phyloP scores from a whole-genome alignment of 2,329 filamentous ascomycete genomes.

The Talaromyces islandicus region DNA sequence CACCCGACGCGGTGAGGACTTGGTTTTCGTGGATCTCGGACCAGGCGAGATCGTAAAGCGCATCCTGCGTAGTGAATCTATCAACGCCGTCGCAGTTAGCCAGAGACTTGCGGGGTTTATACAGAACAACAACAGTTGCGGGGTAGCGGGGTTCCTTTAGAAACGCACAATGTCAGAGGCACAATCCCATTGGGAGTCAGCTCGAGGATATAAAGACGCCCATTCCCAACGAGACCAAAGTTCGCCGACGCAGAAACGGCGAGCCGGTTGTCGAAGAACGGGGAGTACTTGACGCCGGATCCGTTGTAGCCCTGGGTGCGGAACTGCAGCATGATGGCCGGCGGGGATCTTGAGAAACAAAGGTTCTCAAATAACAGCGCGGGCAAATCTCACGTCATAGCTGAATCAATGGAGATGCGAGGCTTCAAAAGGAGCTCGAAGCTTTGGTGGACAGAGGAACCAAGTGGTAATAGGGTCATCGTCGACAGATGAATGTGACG shows the following conservation, averaged over 20 bases:
- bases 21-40: constrained; percentile 96
- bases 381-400: constrained; percentile 3
- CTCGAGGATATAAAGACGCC: constrained; percentile 72
- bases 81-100: not conserved
- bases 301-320: constrained; percentile 91
- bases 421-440: not conserved
- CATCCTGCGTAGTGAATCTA: constrained; percentile 95
- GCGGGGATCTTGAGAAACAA: not conserved
- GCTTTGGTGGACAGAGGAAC: not conserved
- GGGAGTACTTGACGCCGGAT: constrained; percentile 96
- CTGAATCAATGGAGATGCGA: not conserved
- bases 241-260: constrained; percentile 89
- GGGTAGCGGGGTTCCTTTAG: constrained; percentile 1
- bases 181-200: constrained; percentile 78
- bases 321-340: constrained; percentile 74
- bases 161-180: constrained; percentile 68
- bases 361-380: not conserved
- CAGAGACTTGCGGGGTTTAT: not conserved
- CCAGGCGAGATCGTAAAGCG: constrained; percentile 91
- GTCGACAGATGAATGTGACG: not conserved
- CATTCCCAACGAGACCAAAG: constrained; percentile 95
- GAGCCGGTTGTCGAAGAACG: constrained; percentile 92
- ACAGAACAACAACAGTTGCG: not conserved
- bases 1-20: constrained; percentile 79
- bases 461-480: not conserved